phyloP scores from a whole-genome alignment of 805 yeast species.

The Lachancea lanzarotensis region DNA sequence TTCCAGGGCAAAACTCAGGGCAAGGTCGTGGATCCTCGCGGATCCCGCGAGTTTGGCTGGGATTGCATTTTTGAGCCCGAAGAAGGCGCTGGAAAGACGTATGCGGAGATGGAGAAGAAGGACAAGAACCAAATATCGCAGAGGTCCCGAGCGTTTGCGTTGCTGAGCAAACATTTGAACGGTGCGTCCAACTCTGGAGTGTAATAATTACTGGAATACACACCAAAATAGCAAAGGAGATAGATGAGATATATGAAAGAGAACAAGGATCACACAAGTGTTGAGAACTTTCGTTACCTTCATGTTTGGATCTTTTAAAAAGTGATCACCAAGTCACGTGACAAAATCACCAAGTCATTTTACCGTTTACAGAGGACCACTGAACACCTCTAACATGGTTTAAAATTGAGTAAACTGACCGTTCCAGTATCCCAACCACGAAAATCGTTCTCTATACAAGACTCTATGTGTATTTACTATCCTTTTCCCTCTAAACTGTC shows the following conservation, averaged over 20 bases:
- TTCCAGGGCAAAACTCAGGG: conserved; percentile 88
- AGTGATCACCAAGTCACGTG: background rate
- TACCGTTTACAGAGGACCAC: too few species aligned
- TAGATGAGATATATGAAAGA: too few species aligned
- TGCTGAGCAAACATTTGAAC: conserved; percentile 53
- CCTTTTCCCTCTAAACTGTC: background rate
- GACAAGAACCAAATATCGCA: conserved; percentile 82
- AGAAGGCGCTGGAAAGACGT: conserved; percentile 54
- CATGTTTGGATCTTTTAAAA: background rate
- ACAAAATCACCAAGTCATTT: background rate
- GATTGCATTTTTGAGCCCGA: conserved; percentile 81
- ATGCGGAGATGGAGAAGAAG: conserved; percentile 80
- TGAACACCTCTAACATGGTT: too few species aligned
- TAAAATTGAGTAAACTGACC: too few species aligned
- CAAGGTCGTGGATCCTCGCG: conserved; percentile 63
- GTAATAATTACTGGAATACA: too few species aligned
- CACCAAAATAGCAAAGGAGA: too few species aligned
- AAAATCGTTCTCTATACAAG: too few species aligned
- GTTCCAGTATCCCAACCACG: too few species aligned
- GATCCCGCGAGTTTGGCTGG: conserved; percentile 88
- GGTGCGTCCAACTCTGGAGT: too few species aligned
- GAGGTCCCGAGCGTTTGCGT: conserved; percentile 73
- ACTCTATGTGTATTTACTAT: too few species aligned
- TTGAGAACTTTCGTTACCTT: too few species aligned
- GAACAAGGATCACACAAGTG: too few species aligned